These are phyloP conservation scores for Diaporthe australafricana DNA, from an alignment of 2,329 filamentous ascomycete species.

Conservation along the genomic window DNA sequence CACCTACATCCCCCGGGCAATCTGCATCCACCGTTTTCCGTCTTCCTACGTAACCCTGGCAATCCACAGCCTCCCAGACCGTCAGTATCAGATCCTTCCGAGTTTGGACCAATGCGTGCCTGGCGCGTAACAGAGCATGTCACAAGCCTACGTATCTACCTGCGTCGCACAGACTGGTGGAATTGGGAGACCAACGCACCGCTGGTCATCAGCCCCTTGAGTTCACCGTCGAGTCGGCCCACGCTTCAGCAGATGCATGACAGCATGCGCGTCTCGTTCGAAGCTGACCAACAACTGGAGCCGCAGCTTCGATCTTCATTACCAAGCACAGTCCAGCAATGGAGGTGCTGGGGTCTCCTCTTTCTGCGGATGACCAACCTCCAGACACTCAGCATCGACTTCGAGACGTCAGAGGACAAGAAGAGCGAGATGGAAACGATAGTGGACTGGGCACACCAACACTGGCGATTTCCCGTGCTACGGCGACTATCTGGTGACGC, in stretches of 20 bases:
- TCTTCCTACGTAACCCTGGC: too few relatives aligned
- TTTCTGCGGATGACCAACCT: conserved; percentile 28
- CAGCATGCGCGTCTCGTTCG: background rate
- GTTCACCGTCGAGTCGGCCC: background rate
- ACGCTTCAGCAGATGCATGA: background rate
- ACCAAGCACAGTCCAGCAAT: background rate
- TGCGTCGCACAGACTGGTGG: conserved; percentile 34
- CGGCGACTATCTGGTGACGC: background rate
- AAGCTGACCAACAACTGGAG: background rate
- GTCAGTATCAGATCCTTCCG: background rate
- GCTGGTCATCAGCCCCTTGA: conserved; percentile 26
- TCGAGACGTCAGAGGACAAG: conserved; percentile 31
- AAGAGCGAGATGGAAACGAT: conserved; percentile 28
- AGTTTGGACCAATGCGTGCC: background rate
- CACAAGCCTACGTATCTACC: conserved; percentile 8
- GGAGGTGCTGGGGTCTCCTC: conserved; percentile 21
- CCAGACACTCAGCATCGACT: conserved; percentile 30
- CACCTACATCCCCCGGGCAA: too few relatives aligned
- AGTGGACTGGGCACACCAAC: conserved; percentile 23
- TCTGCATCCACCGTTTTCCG: too few relatives aligned
- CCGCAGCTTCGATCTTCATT: background rate
- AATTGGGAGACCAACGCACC: conserved; percentile 6
- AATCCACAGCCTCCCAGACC: too few relatives aligned
- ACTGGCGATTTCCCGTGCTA: conserved; percentile 21
- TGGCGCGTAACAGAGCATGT: conserved; percentile 28